Percentiles rank a stretch among this genome's conserved stretches.
Evolutionary conservation across 768 basidiomycete species (phyloP).

Genomic region (Boletus insuetus): DNA sequence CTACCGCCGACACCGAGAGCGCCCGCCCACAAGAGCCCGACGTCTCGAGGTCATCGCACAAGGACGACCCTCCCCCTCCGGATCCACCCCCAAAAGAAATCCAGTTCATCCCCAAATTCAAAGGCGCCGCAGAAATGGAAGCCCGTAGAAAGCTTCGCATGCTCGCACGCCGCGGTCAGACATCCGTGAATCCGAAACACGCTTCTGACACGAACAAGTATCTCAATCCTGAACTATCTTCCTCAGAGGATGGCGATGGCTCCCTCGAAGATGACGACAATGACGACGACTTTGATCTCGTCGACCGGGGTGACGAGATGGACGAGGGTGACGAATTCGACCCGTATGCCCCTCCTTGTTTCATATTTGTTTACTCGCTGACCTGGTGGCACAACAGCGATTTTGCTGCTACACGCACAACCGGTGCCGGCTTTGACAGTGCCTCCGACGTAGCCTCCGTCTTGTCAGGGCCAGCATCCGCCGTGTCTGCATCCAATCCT

Average conservation of each 20-base stretch:
- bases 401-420: conserved; percentile 60
- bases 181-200: conserved; percentile 25
- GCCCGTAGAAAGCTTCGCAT: conserved; percentile 63
- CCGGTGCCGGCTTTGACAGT: conserved; percentile 52
- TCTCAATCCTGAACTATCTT: conserved; percentile 47
- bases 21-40: neutral
- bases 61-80: conserved; percentile 17
- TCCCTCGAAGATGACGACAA: conserved; percentile 49
- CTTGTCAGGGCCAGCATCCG: conserved; percentile 49
- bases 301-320: conserved; percentile 47
- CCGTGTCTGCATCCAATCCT: conserved; percentile 52
- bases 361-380: neutral
- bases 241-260: conserved; percentile 53
- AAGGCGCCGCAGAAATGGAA: conserved; percentile 86
- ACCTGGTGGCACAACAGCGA: conserved; percentile 42
- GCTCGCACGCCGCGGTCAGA: conserved; percentile 53
- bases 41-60: neutral
- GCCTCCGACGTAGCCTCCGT: conserved; percentile 63
- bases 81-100: conserved; percentile 47
- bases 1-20: conserved; percentile 12
- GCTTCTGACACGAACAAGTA: conserved; percentile 32
- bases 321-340: conserved; percentile 77
- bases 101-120: conserved; percentile 76
- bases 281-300: conserved; percentile 48
- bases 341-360: conserved; percentile 50